Evolutionary conservation across 2,329 filamentous ascomycete genomes (phyloP), one percentile per base, ranked within the genome.

Genomic region (Aspergillus melleus): DNA sequence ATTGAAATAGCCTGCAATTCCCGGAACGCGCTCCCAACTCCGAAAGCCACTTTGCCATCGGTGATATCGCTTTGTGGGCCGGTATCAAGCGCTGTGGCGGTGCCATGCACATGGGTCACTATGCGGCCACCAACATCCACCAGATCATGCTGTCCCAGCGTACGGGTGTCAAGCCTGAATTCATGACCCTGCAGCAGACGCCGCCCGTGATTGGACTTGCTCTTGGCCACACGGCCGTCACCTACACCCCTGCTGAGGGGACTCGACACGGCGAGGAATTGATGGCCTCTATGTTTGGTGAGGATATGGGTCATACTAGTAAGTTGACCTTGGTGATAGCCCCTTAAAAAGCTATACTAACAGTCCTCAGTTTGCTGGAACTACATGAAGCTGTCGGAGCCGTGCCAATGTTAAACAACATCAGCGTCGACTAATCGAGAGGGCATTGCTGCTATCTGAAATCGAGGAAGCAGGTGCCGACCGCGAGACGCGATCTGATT

Each of bases 31-130:
- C 85, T 0, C 80, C 86, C 4, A 88, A 91, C 63, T 75, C 84
- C 12, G 76, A 79, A 0, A 74, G 76, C 29, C 90, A 93, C 72
- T 90, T 88, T 68, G 89, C 87, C 12, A 81, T 86, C 24, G 90
- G 90, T 16, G 90, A 94, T 70, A 78, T 90, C 16, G 84, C 83
- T 32, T 78, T 80, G 52, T 93, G 90, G 90, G 84, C 88, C 0
- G 90, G 90, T 49, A 92, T 94, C 77, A 93, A 92, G 79, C 88
- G 90, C 49, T 91, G 88, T 67, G 90, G 90, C 24, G 85, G 81
- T 16, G 90, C 90, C 36, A 90, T 93, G 83, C 85, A 90, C 69
- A 87, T 88, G 80, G 90, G 90, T 42, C 84, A 87, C 68, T 81
- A 83, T 61, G 84, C 84, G 3, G 89, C 86, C 6, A 75, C 82